phyloP scores from a whole-genome alignment of 805 yeast species.

The Nakazawaea holstii region DNA sequence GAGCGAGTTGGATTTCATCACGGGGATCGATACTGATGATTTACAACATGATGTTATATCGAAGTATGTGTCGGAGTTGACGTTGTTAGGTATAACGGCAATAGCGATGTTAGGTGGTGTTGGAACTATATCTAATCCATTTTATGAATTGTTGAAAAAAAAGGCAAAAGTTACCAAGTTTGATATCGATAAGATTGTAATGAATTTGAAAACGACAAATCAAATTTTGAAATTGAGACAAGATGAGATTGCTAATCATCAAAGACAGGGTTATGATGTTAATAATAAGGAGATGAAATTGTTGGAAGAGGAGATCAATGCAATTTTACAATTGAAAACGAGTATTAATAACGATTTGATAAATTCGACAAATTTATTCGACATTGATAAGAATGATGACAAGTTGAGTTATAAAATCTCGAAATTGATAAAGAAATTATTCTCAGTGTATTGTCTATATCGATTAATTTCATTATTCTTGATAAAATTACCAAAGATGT shows the following conservation, averaged over 20 bases:
- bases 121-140: slow-evolving; percentile 45
- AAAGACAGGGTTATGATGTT: slow-evolving; percentile 22
- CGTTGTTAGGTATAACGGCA: slow-evolving; percentile 44
- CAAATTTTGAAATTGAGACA: slow-evolving; percentile 29
- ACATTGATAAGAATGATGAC: neutral
- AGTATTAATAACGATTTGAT: neutral
- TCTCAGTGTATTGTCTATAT: slow-evolving; percentile 46
- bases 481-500: slow-evolving; percentile 32
- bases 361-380: neutral
- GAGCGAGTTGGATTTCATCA: slow-evolving; percentile 27
- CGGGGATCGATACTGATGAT: slow-evolving; percentile 25
- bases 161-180: slow-evolving; percentile 20
- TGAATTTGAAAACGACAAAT: slow-evolving; percentile 36
- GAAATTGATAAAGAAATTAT: slow-evolving; percentile 15
- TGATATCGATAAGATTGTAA: slow-evolving; percentile 29
- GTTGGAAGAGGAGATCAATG: slow-evolving; percentile 6
- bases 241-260: slow-evolving; percentile 23
- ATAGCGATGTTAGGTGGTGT: slow-evolving; percentile 47
- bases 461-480: slow-evolving; percentile 37
- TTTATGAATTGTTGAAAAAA: slow-evolving; percentile 19
- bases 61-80: slow-evolving; percentile 38
- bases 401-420: slow-evolving; percentile 12
- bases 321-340: slow-evolving; percentile 5
- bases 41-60: slow-evolving; percentile 27
- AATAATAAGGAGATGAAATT: slow-evolving; percentile 7